Evolutionary conservation across 1,139 yeast species (phyloP), one percentile per base, ranked within the genome.

Genomic region (Suhomyces maxii): DNA sequence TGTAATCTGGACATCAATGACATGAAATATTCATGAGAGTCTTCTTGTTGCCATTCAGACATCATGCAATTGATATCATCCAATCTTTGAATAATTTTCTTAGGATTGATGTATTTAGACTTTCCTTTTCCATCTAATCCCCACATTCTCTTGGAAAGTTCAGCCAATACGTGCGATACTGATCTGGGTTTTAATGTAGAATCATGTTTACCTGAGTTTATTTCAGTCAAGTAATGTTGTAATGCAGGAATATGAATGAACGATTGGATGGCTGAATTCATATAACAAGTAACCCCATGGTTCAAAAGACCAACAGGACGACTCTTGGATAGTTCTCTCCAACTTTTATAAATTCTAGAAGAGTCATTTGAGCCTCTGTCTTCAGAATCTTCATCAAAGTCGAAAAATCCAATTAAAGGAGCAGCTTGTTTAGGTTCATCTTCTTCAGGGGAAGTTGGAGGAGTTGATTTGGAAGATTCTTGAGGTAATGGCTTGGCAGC

Each of bases 31-130:
- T 93, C 99, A 65, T 93, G 99, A 1, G 97, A 87, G 65, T 93
- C 99, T 67, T 93, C 98, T 65, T 93, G 99, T 65, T 89, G 91
- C 96, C 96, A 90, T 63, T 85, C 93, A 36, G 91, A 84, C 96
- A 91, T 89, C 95, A 89, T 86, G 62, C 96, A 89, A 65, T 91
- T 91, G 58, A 91, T 89, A 57, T 89, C 96, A 44, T 81, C 88
- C 47, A 91, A 71, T 52, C 93, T 75, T 44, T 77, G 76, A 46
- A 90, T 84, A 56, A 91, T 74, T 56, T 79, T 82, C 56, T 83
- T 82, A 5, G 97, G 97, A 60, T 88, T 84, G 48, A 86, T 73
- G 56, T 75, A 83, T 64, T 41, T 57, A 10, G 28, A 26, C 26
- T 46, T 59, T 34, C 69, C 38, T 37, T 47, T 47, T 3, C 35